Percentiles rank a stretch among this genome's conserved stretches.
phyloP scores from a whole-genome alignment of 2,329 filamentous ascomycete genomes.

The Mycosphaerella arachidis region DNA sequence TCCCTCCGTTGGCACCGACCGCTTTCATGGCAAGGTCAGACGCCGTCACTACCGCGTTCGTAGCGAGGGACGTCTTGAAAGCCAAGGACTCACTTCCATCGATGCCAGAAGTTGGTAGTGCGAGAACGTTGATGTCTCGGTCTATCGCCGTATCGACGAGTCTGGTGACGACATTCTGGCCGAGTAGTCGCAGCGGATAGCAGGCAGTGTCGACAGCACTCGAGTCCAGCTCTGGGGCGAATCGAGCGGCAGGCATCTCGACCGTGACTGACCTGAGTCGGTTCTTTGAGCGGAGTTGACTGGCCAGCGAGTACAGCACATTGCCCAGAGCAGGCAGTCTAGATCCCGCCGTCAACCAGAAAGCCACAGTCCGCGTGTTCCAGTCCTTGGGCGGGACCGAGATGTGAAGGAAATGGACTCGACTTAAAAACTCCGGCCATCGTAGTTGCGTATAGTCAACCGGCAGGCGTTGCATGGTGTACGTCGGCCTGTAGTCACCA shows the following conservation, averaged over 20 bases:
- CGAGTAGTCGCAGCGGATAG: background rate
- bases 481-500: background rate
- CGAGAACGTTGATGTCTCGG: background rate
- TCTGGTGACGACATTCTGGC: background rate
- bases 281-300: background rate
- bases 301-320: background rate
- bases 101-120: background rate
- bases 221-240: background rate
- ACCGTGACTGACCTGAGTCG: background rate
- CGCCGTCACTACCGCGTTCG: background rate
- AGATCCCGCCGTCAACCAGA: background rate
- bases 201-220: background rate
- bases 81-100: background rate
- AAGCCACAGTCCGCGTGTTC: background rate
- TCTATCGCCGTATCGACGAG: background rate
- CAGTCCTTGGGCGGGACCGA: background rate
- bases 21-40: background rate
- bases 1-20: background rate
- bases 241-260: background rate
- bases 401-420: conserved; percentile 10
- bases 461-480: background rate
- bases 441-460: background rate
- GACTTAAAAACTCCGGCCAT: conserved; percentile 12
- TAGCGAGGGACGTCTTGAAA: background rate
- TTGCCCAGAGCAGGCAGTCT: background rate